A percentile compares a stretch with the other conserved stretches of the same genome.
Conservation (phyloP, 352 stramenopile species). For the Globisporangium nunn region DNA sequence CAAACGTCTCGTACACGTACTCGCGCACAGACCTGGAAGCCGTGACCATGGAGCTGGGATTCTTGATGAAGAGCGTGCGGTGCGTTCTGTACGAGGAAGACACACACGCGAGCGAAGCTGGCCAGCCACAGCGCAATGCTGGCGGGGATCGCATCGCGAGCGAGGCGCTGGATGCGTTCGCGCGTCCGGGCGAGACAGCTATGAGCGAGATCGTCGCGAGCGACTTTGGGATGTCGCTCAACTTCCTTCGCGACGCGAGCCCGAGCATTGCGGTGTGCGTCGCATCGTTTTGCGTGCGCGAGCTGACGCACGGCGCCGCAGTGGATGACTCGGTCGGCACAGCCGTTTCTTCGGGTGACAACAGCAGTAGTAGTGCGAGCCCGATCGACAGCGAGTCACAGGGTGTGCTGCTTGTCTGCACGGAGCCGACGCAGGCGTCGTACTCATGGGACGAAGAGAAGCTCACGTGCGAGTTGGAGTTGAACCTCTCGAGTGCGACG, state of each 20-base stretch:
- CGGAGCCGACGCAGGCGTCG: constrained; percentile 28
- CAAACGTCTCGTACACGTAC: constrained; percentile 66
- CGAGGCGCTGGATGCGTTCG: constrained; percentile 1
- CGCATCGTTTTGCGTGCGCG: constrained; percentile 11
- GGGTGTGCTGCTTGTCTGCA: constrained; percentile 33
- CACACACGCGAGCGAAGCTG: not conserved
- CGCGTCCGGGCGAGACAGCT: constrained; percentile 5
- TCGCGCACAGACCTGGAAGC: constrained; percentile 56
- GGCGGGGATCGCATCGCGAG: not conserved
- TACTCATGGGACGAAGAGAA: constrained; percentile 58
- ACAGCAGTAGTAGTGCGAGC: not conserved
- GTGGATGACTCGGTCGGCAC: not conserved
- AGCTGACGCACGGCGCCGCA: constrained; percentile 2
- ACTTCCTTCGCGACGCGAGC: constrained; percentile 8
- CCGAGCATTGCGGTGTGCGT: constrained; percentile 12
- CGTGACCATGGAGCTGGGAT: constrained; percentile 55
- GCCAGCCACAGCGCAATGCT: not conserved
- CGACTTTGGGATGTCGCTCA: constrained; percentile 12
- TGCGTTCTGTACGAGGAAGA: constrained; percentile 38
- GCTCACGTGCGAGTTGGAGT: constrained; percentile 37
- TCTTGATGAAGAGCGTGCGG: constrained; percentile 47
- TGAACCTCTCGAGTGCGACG: constrained; percentile 39
- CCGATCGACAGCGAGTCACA: constrained; percentile 2
- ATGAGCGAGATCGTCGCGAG: constrained; percentile 9
- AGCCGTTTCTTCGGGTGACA: not conserved